Conservation (phyloP, 2,329 filamentous ascomycete species). For the Penicillium janthinellum region DNA sequence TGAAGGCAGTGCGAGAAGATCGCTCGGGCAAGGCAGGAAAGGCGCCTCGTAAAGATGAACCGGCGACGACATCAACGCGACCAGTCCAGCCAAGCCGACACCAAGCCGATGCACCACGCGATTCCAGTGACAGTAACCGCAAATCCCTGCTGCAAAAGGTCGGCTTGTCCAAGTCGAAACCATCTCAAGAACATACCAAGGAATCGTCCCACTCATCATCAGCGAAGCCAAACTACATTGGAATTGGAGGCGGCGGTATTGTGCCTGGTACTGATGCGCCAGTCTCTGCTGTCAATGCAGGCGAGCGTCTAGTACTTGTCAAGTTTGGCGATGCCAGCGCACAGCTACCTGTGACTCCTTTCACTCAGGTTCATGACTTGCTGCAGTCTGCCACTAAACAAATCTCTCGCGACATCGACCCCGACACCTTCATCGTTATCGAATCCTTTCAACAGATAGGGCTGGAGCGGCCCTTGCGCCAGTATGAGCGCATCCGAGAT, state of each 20-base stretch:
- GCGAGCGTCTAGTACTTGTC: slow-evolving; percentile 73
- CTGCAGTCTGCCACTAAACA: slow-evolving; percentile 66
- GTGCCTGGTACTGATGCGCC: slow-evolving; percentile 71
- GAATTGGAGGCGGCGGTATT: slow-evolving; percentile 25
- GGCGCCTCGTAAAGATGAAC: neutral
- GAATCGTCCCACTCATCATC: slow-evolving; percentile 7
- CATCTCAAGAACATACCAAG: slow-evolving; percentile 16
- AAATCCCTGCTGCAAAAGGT: slow-evolving; percentile 37
- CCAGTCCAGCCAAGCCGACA: neutral
- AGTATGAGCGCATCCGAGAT: slow-evolving; percentile 83
- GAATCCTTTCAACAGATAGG: slow-evolving; percentile 77
- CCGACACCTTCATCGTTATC: slow-evolving; percentile 68
- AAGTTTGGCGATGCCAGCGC: slow-evolving; percentile 71
- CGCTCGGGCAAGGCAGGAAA: neutral
- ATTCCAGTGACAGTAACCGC: slow-evolving; percentile 24
- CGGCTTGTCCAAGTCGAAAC: slow-evolving; percentile 16
- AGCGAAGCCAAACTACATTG: slow-evolving; percentile 23
- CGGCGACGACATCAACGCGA: neutral
- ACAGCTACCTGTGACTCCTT: slow-evolving; percentile 69
- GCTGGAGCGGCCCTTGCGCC: slow-evolving; percentile 77
- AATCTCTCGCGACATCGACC: slow-evolving; percentile 65
- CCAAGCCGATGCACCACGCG: neutral
- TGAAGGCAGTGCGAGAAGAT: slow-evolving; percentile 10
- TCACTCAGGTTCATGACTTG: slow-evolving; percentile 74
- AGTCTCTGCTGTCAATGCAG: slow-evolving; percentile 76